Conservation (phyloP, 805 yeast species). For the Hanseniaspora taiwanica region DNA sequence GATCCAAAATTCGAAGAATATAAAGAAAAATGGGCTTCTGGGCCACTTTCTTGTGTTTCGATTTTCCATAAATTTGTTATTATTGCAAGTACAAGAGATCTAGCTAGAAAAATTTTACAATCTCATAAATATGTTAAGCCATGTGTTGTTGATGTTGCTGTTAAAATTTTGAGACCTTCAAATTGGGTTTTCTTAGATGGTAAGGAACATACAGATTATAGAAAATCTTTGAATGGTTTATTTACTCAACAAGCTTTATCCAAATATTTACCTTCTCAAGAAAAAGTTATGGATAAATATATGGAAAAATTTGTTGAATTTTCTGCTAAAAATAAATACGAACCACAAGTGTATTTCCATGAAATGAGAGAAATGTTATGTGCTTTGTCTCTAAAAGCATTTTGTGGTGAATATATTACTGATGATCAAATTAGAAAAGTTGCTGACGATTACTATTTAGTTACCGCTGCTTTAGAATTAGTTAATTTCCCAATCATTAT, state of each 20-base stretch:
- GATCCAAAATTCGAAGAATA: constrained; percentile 95
- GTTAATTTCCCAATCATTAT: constrained; percentile 95
- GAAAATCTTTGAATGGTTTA: constrained; percentile 79
- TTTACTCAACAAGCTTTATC: constrained; percentile 77
- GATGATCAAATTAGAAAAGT: constrained; percentile 79
- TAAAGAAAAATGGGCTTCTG: constrained; percentile 85
- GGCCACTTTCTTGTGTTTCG: constrained; percentile 90
- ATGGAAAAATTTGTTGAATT: constrained; percentile 47
- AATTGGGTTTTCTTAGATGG: constrained; percentile 99
- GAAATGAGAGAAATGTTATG: constrained; percentile 94
- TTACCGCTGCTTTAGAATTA: constrained; percentile 92
- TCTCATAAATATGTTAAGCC: constrained; percentile 88
- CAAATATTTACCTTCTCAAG: constrained; percentile 74
- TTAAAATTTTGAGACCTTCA: constrained; percentile 82
- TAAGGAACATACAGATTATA: constrained; percentile 85
- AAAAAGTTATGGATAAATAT: constrained; percentile 72
- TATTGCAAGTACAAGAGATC: constrained; percentile 77
- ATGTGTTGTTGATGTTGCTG: constrained; percentile 95
- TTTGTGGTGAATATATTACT: constrained; percentile 91
- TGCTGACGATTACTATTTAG: constrained; percentile 83
- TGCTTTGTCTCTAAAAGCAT: constrained; percentile 83
- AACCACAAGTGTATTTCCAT: constrained; percentile 69
- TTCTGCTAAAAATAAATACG: constrained; percentile 38
- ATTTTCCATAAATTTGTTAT: constrained; percentile 97
- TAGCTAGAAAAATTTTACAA: constrained; percentile 74